Conservation (phyloP, 495 filamentous ascomycete species). For the Amniculicola lignicola region DNA sequence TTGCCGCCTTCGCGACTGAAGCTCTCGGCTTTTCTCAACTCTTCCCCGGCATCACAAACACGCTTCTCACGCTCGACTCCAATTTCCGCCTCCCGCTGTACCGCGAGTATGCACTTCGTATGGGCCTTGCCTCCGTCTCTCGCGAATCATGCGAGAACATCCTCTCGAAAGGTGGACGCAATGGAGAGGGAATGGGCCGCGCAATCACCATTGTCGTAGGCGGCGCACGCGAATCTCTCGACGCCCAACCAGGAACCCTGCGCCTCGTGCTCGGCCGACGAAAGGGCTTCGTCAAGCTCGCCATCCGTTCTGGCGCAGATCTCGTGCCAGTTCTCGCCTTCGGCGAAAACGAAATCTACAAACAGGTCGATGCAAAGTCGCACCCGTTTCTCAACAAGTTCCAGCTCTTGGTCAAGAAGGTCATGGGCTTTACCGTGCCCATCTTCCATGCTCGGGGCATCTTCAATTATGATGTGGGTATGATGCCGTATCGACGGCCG, state of each 20-base stretch:
- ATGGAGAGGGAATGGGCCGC: constrained; percentile 87
- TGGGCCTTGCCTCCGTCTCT: constrained; percentile 85
- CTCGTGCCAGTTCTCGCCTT: constrained; percentile 88
- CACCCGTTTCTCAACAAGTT: constrained; percentile 72
- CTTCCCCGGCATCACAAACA: constrained; percentile 95
- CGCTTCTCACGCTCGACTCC: constrained; percentile 82
- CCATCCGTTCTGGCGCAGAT: constrained; percentile 84
- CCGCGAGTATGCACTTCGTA: constrained; percentile 80
- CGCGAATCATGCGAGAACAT: constrained; percentile 87
- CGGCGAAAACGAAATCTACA: constrained; percentile 94
- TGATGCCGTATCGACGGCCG: constrained; percentile 88
- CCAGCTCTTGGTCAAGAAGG: constrained; percentile 76
- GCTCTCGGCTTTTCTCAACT: constrained; percentile 81
- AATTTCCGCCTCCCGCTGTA: constrained; percentile 96
- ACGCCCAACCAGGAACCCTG: constrained; percentile 72
- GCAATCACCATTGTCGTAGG: constrained; percentile 96
- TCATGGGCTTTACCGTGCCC: constrained; percentile 90
- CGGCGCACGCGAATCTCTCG: constrained; percentile 85
- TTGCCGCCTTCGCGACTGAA: constrained; percentile 88
- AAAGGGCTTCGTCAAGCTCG: constrained; percentile 91
- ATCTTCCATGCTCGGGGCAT: constrained; percentile 86
- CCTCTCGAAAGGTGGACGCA: constrained; percentile 68
- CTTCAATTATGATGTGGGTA: constrained; percentile 94
- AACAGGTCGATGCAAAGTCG: constrained; percentile 67
- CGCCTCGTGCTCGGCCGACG: constrained; percentile 74